Conservation (phyloP, 2,329 filamentous ascomycete genomes). For the Nemania abortiva region DNA sequence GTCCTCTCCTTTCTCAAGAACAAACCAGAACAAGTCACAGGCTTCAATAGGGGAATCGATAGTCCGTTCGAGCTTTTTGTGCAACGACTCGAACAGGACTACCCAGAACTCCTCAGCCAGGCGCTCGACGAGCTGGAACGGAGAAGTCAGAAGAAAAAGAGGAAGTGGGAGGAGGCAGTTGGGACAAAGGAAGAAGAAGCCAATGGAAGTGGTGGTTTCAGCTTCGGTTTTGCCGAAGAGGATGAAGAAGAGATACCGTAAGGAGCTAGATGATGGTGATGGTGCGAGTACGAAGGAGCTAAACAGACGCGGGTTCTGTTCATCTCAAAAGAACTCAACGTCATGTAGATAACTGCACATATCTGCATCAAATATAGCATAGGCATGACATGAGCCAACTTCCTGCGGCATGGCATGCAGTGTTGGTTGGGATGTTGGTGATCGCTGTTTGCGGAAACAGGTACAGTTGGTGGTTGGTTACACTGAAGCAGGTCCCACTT, state of each 20-base stretch:
- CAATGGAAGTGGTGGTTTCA: conserved; percentile 58
- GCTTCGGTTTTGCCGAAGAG: conserved; percentile 66
- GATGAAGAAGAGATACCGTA: conserved; percentile 62
- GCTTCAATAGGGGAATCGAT: conserved; percentile 78
- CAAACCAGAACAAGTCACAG: conserved; percentile 86
- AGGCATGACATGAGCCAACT: not conserved
- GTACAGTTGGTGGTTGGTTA: conserved; percentile 11
- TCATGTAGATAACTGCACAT: not conserved
- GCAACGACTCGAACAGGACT: conserved; percentile 70
- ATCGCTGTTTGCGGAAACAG: conserved; percentile 29
- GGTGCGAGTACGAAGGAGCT: not conserved
- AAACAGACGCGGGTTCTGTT: too few species aligned
- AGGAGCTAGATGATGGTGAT: conserved; percentile 2
- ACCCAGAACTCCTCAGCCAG: conserved; percentile 76
- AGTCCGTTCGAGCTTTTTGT: conserved; percentile 83
- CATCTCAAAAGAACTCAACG: not conserved
- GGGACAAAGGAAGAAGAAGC: conserved; percentile 61
- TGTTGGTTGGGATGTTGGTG: conserved; percentile 21
- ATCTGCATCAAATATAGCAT: not conserved
- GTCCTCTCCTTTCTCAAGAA: conserved; percentile 85
- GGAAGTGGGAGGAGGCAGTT: conserved; percentile 87
- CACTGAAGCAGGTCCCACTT: conserved; percentile 11
- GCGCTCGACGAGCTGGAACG: conserved; percentile 74
- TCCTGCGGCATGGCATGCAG: not conserved
- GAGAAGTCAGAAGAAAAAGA: conserved; percentile 74